These are phyloP conservation scores for Capsicum rhomboideum DNA, from an alignment of 257 asterid species.

Conservation along the genomic window DNA sequence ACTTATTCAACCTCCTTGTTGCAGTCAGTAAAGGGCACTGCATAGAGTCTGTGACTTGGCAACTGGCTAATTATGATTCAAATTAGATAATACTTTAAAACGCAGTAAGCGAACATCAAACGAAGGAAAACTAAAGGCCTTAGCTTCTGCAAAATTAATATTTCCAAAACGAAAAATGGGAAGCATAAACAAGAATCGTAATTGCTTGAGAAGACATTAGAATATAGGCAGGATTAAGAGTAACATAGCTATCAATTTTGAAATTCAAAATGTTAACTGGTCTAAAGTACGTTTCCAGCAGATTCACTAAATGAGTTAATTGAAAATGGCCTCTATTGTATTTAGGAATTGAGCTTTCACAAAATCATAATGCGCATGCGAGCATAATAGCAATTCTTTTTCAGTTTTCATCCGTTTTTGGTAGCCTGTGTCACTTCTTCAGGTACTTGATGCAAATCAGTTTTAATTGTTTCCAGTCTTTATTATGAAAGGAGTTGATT, in stretches of 20 bases:
- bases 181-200: not conserved
- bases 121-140: not conserved
- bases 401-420: not conserved
- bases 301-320: not conserved
- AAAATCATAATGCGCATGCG: not conserved
- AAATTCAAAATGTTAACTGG: not conserved
- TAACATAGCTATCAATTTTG: not conserved
- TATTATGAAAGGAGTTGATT: not conserved
- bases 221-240: not conserved
- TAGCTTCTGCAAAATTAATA: not conserved
- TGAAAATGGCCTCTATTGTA: not conserved
- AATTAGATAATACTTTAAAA: not conserved
- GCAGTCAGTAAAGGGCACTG: not conserved
- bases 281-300: not conserved
- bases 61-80: not conserved
- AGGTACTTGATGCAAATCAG: not conserved
- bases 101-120: not conserved
- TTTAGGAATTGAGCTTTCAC: not conserved
- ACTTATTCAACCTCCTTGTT: not conserved
- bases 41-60: not conserved
- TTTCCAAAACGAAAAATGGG: not conserved
- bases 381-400: not conserved
- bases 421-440: not conserved
- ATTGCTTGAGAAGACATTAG: not conserved
- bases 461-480: not conserved